Evolutionary conservation across 768 basidiomycete genomes (phyloP).

Genomic region (Pleurotus sapidus): DNA sequence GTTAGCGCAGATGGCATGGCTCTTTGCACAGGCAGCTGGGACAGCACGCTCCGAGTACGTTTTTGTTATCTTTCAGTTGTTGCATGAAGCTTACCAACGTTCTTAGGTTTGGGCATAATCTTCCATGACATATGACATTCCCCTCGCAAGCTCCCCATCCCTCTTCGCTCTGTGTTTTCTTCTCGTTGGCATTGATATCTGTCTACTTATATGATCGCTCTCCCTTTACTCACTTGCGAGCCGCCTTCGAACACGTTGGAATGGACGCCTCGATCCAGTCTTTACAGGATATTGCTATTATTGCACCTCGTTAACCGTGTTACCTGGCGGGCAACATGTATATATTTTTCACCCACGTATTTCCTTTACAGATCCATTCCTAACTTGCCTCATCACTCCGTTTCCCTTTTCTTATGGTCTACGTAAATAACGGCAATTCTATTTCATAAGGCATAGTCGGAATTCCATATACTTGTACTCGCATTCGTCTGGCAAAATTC

Average conservation of each 20-base stretch:
- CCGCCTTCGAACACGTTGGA: slow-evolving; percentile 30
- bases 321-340: slow-evolving; percentile 13
- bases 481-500: not conserved
- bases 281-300: slow-evolving; percentile 37
- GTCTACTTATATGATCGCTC: slow-evolving; percentile 42
- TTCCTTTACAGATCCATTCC: slow-evolving; percentile 31
- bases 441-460: slow-evolving; percentile 12
- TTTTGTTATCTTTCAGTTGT: slow-evolving; percentile 3
- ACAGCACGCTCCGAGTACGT: slow-evolving; percentile 91
- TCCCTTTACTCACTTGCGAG: slow-evolving; percentile 56
- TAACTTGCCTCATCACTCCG: slow-evolving; percentile 33
- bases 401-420: slow-evolving; percentile 28
- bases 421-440: slow-evolving; percentile 47
- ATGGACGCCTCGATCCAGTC: slow-evolving; percentile 61
- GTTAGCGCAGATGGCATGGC: slow-evolving; percentile 98
- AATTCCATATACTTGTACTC: slow-evolving; percentile 8
- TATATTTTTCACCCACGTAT: slow-evolving; percentile 20
- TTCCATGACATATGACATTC: slow-evolving; percentile 13
- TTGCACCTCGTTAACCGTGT: slow-evolving; percentile 11
- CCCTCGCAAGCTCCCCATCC: slow-evolving; percentile 19
- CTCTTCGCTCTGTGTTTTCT: slow-evolving; percentile 16
- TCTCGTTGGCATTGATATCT: slow-evolving; percentile 25
- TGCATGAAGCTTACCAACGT: not conserved
- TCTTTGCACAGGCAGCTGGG: slow-evolving; percentile 98
- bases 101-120: slow-evolving; percentile 81